These are phyloP conservation scores for Combretum micranthum DNA, from an alignment of 345 rosid species.

Conservation along the genomic window DNA sequence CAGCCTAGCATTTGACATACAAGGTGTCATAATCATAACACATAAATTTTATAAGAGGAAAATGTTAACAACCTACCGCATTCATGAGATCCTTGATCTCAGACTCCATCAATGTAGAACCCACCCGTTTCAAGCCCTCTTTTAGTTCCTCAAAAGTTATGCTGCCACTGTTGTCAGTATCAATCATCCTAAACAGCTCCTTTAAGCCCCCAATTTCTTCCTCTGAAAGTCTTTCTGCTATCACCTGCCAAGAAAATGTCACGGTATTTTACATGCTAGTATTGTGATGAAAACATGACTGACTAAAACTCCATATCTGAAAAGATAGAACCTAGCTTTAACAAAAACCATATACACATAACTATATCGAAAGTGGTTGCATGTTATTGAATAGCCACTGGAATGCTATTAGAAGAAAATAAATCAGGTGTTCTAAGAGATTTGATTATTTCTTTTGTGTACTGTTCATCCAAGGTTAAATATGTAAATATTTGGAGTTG, in stretches of 20 bases:
- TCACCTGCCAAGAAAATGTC: slow-evolving; percentile 47
- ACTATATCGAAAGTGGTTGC: no score
- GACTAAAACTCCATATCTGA: no score
- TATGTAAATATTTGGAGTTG: no score
- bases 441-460: no score
- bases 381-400: no score
- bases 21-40: slow-evolving; percentile 2
- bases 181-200: slow-evolving; percentile 92
- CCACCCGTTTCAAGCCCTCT: slow-evolving; percentile 72
- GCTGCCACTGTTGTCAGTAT: slow-evolving; percentile 86
- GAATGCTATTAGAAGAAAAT: no score
- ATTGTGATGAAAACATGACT: no score
- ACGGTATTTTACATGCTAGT: no score
- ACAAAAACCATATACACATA: no score
- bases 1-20: slow-evolving; percentile 53
- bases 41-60: background rate
- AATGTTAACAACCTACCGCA: slow-evolving; percentile 39
- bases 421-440: no score
- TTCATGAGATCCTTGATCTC: slow-evolving; percentile 93
- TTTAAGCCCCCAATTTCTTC: slow-evolving; percentile 96
- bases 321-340: no score
- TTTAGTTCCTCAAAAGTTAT: slow-evolving; percentile 94
- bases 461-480: no score
- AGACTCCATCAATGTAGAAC: slow-evolving; percentile 82
- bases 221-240: slow-evolving; percentile 95